phyloP scores from a whole-genome alignment of 2,329 filamentous ascomycete genomes.

The Fusarium beomiforme region DNA sequence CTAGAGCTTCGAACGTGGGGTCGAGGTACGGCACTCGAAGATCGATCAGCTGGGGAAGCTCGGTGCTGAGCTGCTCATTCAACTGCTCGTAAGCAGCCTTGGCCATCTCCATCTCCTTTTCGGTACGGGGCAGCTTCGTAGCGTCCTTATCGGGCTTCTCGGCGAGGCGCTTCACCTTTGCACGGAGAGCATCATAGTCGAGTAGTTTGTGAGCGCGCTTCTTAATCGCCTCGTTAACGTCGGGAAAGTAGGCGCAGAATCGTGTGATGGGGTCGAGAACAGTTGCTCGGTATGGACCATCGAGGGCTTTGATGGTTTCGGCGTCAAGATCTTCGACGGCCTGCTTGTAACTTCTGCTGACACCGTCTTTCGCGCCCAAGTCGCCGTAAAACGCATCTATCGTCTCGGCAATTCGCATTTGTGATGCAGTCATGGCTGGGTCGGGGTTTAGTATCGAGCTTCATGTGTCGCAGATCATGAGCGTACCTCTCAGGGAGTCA shows the following conservation, averaged over 20 bases:
- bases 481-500: constrained; percentile 85
- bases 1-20: constrained; percentile 94
- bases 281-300: constrained; percentile 93
- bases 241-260: constrained; percentile 98
- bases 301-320: constrained; percentile 97
- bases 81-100: constrained; percentile 94
- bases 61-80: constrained; percentile 93
- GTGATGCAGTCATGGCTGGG: constrained; percentile 96
- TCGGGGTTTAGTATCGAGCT: constrained; percentile 20
- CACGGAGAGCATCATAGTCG: constrained; percentile 95
- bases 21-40: constrained; percentile 96
- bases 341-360: constrained; percentile 97
- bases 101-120: constrained; percentile 96
- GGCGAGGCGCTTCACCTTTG: constrained; percentile 94
- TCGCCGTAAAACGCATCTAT: constrained; percentile 99
- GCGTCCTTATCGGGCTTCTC: constrained; percentile 99
- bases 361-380: constrained; percentile 91
- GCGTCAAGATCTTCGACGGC: constrained; percentile 97
- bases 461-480: not conserved
- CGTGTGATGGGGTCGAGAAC: constrained; percentile 95
- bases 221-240: constrained; percentile 99
- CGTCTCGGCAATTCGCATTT: constrained; percentile 99
- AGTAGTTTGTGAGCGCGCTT: constrained; percentile 98
- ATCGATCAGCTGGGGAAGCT: constrained; percentile 95
- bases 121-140: constrained; percentile 92